Evolutionary conservation across 2,329 filamentous ascomycete species (phyloP).

Genomic region (Trichophyton mentagrophytes): DNA sequence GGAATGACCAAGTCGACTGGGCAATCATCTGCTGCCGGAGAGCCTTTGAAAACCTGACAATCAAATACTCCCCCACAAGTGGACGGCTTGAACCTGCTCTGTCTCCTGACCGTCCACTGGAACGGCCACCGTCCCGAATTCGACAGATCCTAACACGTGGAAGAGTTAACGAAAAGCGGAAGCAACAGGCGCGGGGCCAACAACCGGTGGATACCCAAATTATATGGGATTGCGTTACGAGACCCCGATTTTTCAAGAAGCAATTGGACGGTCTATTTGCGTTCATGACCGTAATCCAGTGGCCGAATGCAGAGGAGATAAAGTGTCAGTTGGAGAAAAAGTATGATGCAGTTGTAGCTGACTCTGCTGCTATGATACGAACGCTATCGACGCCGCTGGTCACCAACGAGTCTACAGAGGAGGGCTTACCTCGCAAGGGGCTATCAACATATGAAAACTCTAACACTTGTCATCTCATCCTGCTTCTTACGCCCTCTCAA

Average conservation of each 20-base stretch:
- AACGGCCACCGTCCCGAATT: not conserved
- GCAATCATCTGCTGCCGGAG: conserved; percentile 42
- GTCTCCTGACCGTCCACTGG: not conserved
- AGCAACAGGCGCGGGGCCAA: not conserved
- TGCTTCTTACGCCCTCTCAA: conserved; percentile 15
- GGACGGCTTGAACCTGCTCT: not conserved
- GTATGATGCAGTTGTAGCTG: conserved; percentile 17
- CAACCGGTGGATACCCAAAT: conserved; percentile 12
- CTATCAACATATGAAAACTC: conserved; percentile 20
- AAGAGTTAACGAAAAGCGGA: conserved; percentile 3
- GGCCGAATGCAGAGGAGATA: conserved; percentile 35
- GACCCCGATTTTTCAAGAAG: conserved; percentile 25
- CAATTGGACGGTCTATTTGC: conserved; percentile 40
- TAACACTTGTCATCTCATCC: conserved; percentile 19
- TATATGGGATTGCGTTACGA: conserved; percentile 25
- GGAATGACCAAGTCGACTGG: conserved; percentile 44
- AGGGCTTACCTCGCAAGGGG: conserved; percentile 7
- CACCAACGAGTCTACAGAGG: conserved; percentile 13
- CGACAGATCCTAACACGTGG: conserved; percentile 2
- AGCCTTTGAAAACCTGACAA: conserved; percentile 40
- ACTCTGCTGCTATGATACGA: conserved; percentile 3
- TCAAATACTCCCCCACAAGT: conserved; percentile 18
- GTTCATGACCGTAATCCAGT: conserved; percentile 39
- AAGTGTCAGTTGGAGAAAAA: conserved; percentile 27
- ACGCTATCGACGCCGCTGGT: conserved; percentile 11